Percentiles rank a stretch among this genome's conserved stretches.
phyloP scores from a whole-genome alignment of 108 stramenopile species.

The Pseudonitzschia pungens region DNA sequence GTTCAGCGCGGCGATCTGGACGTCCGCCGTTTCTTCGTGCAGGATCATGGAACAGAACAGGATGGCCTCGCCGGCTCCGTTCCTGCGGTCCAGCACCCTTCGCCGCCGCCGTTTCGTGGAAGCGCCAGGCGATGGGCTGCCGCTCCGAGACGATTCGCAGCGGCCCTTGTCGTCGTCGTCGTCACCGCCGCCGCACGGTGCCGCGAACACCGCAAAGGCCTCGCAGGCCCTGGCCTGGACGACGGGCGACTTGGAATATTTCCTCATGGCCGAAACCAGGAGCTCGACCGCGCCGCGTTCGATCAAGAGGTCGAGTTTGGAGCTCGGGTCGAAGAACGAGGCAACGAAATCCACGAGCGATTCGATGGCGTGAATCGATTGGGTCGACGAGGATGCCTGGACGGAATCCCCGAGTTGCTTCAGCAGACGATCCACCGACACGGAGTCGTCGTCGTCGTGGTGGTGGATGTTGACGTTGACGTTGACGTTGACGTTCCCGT shows the following conservation, averaged over 20 bases:
- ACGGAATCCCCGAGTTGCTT: background rate
- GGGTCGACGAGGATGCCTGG: background rate
- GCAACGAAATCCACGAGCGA: background rate
- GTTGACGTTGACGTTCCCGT: background rate
- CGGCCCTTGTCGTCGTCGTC: background rate
- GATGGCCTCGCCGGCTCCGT: conserved; percentile 52
- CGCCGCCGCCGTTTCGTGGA: background rate
- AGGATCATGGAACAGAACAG: conserved; percentile 74
- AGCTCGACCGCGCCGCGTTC: conserved; percentile 28
- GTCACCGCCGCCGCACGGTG: conserved; percentile 25
- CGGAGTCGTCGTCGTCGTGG: conserved; percentile 1
- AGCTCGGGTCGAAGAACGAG: background rate
- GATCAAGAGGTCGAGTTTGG: conserved; percentile 14
- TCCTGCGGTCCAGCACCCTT: background rate
- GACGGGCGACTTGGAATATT: conserved; percentile 40
- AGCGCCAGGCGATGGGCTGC: too few relatives aligned
- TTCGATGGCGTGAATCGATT: background rate
- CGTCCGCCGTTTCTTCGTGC: conserved; percentile 52
- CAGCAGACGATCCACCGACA: background rate
- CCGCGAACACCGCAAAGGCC: conserved; percentile 48
- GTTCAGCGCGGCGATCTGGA: conserved; percentile 55
- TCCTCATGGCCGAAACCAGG: conserved; percentile 61
- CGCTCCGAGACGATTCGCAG: background rate
- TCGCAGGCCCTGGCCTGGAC: conserved; percentile 63
- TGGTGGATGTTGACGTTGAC: background rate